Evolutionary conservation across 2,329 filamentous ascomycete genomes (phyloP).

Genomic region (Alternaria infectoria): DNA sequence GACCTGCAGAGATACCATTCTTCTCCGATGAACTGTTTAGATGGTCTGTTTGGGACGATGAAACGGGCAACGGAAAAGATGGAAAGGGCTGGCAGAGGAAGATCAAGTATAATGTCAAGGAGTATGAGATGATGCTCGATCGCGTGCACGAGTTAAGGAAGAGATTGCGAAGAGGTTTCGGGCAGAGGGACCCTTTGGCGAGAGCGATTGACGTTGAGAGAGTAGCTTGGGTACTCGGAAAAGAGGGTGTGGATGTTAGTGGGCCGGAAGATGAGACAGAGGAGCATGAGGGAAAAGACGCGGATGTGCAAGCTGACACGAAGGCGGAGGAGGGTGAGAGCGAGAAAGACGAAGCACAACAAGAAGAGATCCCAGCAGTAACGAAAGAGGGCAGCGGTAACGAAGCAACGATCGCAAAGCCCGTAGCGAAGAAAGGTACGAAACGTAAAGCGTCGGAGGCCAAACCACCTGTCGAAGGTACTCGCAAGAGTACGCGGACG

Average conservation of each 20-base stretch:
- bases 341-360: background rate
- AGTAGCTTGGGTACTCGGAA: constrained; percentile 12
- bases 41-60: constrained; percentile 67
- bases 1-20: constrained; percentile 68
- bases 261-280: background rate
- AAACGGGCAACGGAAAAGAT: constrained; percentile 15
- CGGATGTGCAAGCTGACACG: background rate
- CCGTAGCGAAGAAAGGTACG: constrained; percentile 18
- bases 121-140: constrained; percentile 66
- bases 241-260: constrained; percentile 8
- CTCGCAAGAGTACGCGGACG: constrained; percentile 35
- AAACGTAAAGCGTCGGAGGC: constrained; percentile 32
- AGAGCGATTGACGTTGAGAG: constrained; percentile 24
- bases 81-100: constrained; percentile 56
- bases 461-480: constrained; percentile 20
- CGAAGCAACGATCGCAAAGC: background rate
- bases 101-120: constrained; percentile 73
- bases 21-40: constrained; percentile 82
- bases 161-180: constrained; percentile 49
- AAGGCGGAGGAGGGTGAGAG: background rate
- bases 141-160: constrained; percentile 34
- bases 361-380: background rate
- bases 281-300: background rate
- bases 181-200: constrained; percentile 49
- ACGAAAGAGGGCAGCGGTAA: background rate